Base-by-base conservation (phyloP, 176 grass and related monocot species). In the Eleusine coracana region DNA sequence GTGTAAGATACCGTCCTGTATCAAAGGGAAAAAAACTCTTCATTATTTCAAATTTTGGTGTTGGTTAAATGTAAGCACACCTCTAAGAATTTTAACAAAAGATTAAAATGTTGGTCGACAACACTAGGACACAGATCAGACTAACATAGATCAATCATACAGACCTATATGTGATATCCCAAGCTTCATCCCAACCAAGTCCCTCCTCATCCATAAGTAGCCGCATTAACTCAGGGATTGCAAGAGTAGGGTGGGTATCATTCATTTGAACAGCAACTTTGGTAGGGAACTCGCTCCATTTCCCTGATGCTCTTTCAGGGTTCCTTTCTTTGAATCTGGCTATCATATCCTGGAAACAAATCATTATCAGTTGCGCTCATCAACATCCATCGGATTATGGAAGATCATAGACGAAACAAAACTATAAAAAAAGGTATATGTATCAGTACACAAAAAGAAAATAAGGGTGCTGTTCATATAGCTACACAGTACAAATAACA, bases 231-330 rank as follows among this genome's bases (percentile, higher is more conserved):
- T 93, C 91, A 74, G 91, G 88, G 61, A 96, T 92, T 21, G 85
- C 85, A 81, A 96, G 85, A 74, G 93, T 92, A 48, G 93, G 90
- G 63, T 96, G 90, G 68, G 93, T 96, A 60, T 96, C 93, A 90
- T 96, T 96, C 85, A 96, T 34, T 72, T 96, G 90, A 79, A 96
- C 90, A 90, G 93, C 90, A 84, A 92, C 93, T 84, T 96, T 96
- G 59, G 84, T 77, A 49, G 89, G 89, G 71, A 94, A 94, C 34
- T 92, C 92, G 54, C 84, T 83, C 92, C 92, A 94, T 38, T 89
- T 88, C n/a, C 75, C 84, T 18, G 88, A 86, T 86, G 29, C 72
- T 77, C 83, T 89, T 21, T 84, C 92, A 52, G 78, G 1, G 48
- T 91, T 92, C 37, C 89, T 89, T 84, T 94, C 92, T 73, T 89